Base-by-base conservation (phyloP, 2,329 filamentous ascomycete genomes). In the Phoma herbarum region DNA sequence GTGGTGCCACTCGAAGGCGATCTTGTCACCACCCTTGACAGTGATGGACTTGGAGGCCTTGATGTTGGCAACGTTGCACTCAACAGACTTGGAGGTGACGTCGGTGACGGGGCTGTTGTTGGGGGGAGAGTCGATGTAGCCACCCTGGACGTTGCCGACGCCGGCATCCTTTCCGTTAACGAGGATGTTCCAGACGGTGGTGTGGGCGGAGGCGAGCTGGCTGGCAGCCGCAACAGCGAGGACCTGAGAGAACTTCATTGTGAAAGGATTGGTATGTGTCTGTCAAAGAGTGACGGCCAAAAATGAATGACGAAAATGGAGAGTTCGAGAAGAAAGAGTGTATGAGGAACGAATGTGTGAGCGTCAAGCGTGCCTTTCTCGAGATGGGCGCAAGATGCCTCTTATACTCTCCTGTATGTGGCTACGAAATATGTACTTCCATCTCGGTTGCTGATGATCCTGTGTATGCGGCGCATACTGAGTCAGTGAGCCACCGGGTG, bases 1-100 rank as follows among this genome's bases (percentile, higher is more conserved):
- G 76, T 85, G 83, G 73, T 80, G 80, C 83, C 82, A 85, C 71
- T 84, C 80, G 66, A 73, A 69, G 52, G 68, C 65, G 39, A 85
- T 64, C 66, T 78, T 78, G 65, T 83, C 81, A 60, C 84, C 84
- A 37, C 66, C 78, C 55, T 80, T 80, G 59, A 84, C 82, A 2
- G 74, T 70, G 65, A 83, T 77, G 6, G 80, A 78, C 67, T 79
- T 75, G 18, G 79, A 62, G n/a, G 74, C 69, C 31, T 71, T 69
- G 39, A 62, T 65, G 60, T 62, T 64, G 51, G 71, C 67, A 29
- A 71, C 70, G 48, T 78, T 78, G 73, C 75, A 78, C 44, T 68
- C 65, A 60, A 78, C 73, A 44, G 63, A 61, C 42, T 63, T 63
- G 28, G 72, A 75, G 20, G 70, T 72, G 37, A 78, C 75, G 60